These are phyloP conservation scores for Graphium sp. DNA, from an alignment of 2,329 filamentous ascomycete genomes.

Conservation along the genomic window DNA sequence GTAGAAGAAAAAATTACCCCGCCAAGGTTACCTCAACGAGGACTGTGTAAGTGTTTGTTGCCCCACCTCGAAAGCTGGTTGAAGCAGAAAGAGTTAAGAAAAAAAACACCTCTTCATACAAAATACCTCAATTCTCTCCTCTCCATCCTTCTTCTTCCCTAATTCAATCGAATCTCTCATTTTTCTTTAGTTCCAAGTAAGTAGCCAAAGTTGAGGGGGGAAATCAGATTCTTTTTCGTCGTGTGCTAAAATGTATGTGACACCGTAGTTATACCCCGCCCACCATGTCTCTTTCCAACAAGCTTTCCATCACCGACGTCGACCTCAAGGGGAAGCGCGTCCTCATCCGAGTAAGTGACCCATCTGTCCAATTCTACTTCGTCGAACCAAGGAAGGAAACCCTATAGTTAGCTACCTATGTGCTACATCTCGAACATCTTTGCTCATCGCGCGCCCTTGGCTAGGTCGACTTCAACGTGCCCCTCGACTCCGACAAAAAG, in stretches of 20 bases:
- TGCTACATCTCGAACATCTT: neutral
- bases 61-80: too few relatives aligned
- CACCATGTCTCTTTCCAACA: conserved; percentile 94
- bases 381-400: neutral
- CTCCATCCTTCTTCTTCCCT: neutral
- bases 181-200: too few relatives aligned
- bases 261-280: too few relatives aligned
- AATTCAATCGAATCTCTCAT: too few relatives aligned
- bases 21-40: too few relatives aligned
- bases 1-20: too few relatives aligned
- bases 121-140: conserved; percentile 2
- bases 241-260: too few relatives aligned
- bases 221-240: too few relatives aligned
- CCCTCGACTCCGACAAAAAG: conserved; percentile 80
- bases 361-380: neutral
- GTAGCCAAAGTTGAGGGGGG: too few relatives aligned
- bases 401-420: neutral
- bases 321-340: conserved; percentile 98
- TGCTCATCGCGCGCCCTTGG: neutral
- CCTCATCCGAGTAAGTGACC: conserved; percentile 67
- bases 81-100: too few relatives aligned
- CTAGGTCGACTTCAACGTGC: conserved; percentile 99
- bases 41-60: too few relatives aligned
- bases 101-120: conserved; percentile 3
- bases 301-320: conserved; percentile 90